Evolutionary conservation across 176 grass and related monocot genomes (phyloP), one percentile per base, ranked within the genome.

Genomic region (Triticum urartu): DNA sequence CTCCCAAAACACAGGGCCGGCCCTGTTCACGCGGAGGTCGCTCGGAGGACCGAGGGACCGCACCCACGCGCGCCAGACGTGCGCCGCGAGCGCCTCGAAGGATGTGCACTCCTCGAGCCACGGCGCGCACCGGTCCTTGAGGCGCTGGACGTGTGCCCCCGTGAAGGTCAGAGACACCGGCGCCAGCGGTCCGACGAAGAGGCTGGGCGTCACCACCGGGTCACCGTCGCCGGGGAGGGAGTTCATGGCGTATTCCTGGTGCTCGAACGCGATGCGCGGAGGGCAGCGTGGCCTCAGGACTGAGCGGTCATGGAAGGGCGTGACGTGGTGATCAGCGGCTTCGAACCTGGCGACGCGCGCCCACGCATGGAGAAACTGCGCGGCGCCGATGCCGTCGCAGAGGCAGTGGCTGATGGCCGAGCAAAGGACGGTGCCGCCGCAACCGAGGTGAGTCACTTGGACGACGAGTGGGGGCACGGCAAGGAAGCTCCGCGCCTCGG

Each of bases 361-460:
- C 93, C 96, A 95, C n/a, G 96, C 92, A 36, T 94, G 86, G 50
- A 98, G 92, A 25, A 98, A 98, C 52, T 95, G 90, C 20, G 93
- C 90, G 15, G 93, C 88, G 14, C 91, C 96, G 38, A 98, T 83
- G 78, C 93, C 96, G 68, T 98, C 96, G 69, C 93, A 92, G 75
- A 98, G 81, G 79, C 93, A 95, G 88, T 98, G 96, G 88, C 80
- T 95, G 76, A 98, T 95, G 36, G 90, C 92, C 2, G 90, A 91
- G 86, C 92, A 95, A 24, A 98, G 82, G 34, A 94, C 83, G 84
- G 90, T 88, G 18, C 96, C 96, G 35, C 93, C 96, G 87, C 96
- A 98, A 12, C 85, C 91, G 9, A 98, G 88, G 72, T 87, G 84
- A 20, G 96, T 98, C 68, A 84, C 95, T 79, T 98, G 96, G 72